Evolutionary conservation across 192 early-diverging fungal genomes (phyloP).

Genomic region (Backusella westeae): DNA sequence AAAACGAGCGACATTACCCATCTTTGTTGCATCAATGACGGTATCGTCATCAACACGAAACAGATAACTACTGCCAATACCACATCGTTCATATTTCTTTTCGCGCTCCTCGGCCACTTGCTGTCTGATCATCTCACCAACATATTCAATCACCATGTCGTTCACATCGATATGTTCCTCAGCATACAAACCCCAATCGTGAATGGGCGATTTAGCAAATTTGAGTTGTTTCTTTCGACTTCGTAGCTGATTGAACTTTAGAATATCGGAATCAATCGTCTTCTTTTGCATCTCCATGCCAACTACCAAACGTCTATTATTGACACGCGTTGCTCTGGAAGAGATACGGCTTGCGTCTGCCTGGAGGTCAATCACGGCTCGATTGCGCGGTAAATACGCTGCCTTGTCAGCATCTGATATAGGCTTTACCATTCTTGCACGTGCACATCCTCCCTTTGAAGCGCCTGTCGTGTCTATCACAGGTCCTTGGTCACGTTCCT

Average conservation of each 20-base stretch:
- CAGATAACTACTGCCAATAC: slow-evolving; percentile 93
- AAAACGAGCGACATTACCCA: slow-evolving; percentile 95
- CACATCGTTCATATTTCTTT: slow-evolving; percentile 88
- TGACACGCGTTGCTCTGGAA: slow-evolving; percentile 65
- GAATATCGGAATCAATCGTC: slow-evolving; percentile 56
- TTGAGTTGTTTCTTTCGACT: slow-evolving; percentile 84
- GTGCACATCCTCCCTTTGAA: slow-evolving; percentile 56
- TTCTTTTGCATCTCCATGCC: slow-evolving; percentile 54
- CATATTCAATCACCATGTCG: slow-evolving; percentile 98
- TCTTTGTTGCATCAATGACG: slow-evolving; percentile 96
- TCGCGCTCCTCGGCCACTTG: slow-evolving; percentile 94
- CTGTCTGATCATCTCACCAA: slow-evolving; percentile 92
- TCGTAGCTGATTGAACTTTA: slow-evolving; percentile 91
- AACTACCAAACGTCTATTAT: slow-evolving; percentile 54
- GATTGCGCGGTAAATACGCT: slow-evolving; percentile 51
- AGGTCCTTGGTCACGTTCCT: not conserved
- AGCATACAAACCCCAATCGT: slow-evolving; percentile 98
- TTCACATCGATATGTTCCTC: slow-evolving; percentile 83
- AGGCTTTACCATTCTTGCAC: slow-evolving; percentile 70
- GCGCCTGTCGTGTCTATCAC: not conserved
- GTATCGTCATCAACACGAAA: slow-evolving; percentile 95
- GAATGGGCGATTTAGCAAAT: slow-evolving; percentile 90
- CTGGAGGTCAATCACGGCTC: slow-evolving; percentile 31
- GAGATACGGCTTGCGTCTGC: not conserved
- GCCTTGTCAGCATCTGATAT: slow-evolving; percentile 63